These are phyloP conservation scores for Fonsecaea erecta DNA, from an alignment of 2,329 filamentous ascomycete species.

Conservation along the genomic window DNA sequence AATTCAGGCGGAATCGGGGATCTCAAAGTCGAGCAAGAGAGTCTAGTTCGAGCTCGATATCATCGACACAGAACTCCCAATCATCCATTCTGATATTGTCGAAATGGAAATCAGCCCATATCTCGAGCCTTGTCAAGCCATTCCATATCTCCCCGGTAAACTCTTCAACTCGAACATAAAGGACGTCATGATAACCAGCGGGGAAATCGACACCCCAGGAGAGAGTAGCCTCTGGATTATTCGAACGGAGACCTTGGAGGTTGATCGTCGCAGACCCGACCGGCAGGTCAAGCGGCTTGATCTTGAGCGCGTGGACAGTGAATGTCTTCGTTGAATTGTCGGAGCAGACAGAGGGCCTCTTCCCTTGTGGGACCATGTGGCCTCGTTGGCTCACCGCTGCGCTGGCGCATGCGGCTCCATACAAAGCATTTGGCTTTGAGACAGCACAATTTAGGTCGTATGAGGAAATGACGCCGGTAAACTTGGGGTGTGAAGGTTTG, in stretches of 20 bases:
- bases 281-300: constrained; percentile 39
- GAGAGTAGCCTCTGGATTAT: constrained; percentile 8
- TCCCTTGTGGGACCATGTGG: neutral
- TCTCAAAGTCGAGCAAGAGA: neutral
- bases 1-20: neutral
- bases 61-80: constrained; percentile 41
- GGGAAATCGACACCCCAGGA: constrained; percentile 38
- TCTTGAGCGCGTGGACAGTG: constrained; percentile 30
- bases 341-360: constrained; percentile 27
- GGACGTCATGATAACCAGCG: constrained; percentile 35
- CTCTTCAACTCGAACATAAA: constrained; percentile 34
- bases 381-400: neutral
- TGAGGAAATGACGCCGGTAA: constrained; percentile 32
- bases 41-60: constrained; percentile 32
- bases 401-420: constrained; percentile 22
- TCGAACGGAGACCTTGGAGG: constrained; percentile 21
- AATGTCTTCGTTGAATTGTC: constrained; percentile 28
- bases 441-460: constrained; percentile 39
- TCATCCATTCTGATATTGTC: constrained; percentile 28
- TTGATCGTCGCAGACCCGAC: constrained; percentile 26
- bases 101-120: constrained; percentile 38
- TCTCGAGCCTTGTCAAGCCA: constrained; percentile 31
- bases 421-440: constrained; percentile 39
- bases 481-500: constrained; percentile 29
- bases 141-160: constrained; percentile 35